phyloP scores from a whole-genome alignment of 768 basidiomycete genomes.

The Pholiota molesta region DNA sequence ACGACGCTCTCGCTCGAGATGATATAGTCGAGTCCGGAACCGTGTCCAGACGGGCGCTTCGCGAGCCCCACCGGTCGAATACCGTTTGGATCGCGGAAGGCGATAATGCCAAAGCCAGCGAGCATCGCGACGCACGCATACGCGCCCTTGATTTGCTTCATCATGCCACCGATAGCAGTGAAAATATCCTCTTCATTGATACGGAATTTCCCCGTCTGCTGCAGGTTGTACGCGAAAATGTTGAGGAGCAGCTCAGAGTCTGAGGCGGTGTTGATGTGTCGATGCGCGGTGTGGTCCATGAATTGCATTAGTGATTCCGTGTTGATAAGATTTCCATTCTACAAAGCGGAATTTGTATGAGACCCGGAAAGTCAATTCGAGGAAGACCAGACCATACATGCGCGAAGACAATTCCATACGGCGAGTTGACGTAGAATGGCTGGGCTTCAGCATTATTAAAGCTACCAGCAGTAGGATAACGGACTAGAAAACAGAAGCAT shows the following conservation, averaged over 20 bases:
- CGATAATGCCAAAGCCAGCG: conserved; percentile 97
- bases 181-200: conserved; percentile 99
- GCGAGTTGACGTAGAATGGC: conserved; percentile 99
- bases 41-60: conserved; percentile 50
- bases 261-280: conserved; percentile 98
- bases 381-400: conserved; percentile 63
- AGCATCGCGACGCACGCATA: conserved; percentile 99
- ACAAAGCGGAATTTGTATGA: conserved; percentile 10
- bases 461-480: conserved; percentile 98
- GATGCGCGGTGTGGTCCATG: conserved; percentile 95
- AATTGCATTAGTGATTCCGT: conserved; percentile 83
- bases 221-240: conserved; percentile 96
- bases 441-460: conserved; percentile 97
- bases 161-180: conserved; percentile 87
- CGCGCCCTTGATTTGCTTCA: conserved; percentile 86
- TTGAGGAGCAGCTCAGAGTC: conserved; percentile 98
- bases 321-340: conserved; percentile 99
- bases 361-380: conserved; percentile 5
- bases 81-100: conserved; percentile 97
- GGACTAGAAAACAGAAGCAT: conserved; percentile 53
- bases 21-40: conserved; percentile 76
- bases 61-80: conserved; percentile 93
- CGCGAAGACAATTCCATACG: conserved; percentile 97
- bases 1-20: conserved; percentile 96
- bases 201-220: conserved; percentile 97